Evolutionary conservation across 129 eudicot genomes (phyloP), one percentile per base, ranked within the genome.

Genomic region (Lonicera japonica): DNA sequence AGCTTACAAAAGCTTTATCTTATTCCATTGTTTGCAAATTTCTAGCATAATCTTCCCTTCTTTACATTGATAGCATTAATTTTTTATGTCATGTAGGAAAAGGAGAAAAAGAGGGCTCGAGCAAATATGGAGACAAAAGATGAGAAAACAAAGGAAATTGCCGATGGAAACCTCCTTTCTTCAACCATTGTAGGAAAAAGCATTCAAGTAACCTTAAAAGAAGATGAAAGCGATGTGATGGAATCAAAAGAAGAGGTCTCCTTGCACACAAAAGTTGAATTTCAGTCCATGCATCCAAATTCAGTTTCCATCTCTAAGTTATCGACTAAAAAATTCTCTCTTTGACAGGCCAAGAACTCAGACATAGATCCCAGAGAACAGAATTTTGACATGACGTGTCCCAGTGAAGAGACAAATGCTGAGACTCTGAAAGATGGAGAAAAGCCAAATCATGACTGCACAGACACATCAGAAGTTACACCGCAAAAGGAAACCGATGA

Each of bases 191-290:
- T 16, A 63, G 55, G 24, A 48, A 22, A 60, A 76, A 29, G 41
- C 0, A 65, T 52, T 58, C 70, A 48, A 24, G 63, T 56, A 25
- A 8, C 10, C 39, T 21, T 70, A 5, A 29, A 78, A 60, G 73
- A 78, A 65, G 60, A 59, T 52, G 72, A 69, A 48, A 19, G 13
- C 5, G 16, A 43, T 43, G 50, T 1, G 8, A 43, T 18, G 24
- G 65, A 61, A 47, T 39, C 62, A 51, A 67, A 29, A 47, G 64
- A 58, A 41, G 65, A 68, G 60, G 68, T 64, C n/a, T 46, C 58
- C 19, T 64, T 50, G 22, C 48, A 17, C 17, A 8, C 14, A 48
- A 22, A 22, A 12, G 12, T 43, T 43, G 50, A 43, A 43, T 43
- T 43, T 43, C 50, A 43, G 16, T 43, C 50, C 50, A 43, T 43